A percentile compares a stretch with the other conserved stretches of the same genome.
phyloP scores from a whole-genome alignment of 257 asterid species.

The Vinca minor region DNA sequence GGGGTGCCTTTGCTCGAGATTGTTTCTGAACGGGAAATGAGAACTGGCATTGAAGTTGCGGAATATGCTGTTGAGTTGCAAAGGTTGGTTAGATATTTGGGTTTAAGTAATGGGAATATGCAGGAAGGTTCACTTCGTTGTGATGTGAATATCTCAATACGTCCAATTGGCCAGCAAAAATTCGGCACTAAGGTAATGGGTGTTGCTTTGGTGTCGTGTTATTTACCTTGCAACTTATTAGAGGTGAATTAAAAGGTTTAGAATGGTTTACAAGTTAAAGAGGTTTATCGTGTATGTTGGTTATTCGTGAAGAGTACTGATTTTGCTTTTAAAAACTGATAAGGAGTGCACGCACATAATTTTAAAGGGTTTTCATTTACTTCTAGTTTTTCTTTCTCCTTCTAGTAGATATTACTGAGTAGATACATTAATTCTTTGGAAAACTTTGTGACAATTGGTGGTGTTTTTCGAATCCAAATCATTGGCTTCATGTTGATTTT shows the following conservation, averaged over 20 bases:
- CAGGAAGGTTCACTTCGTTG: conserved; percentile 98
- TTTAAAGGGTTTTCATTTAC: background rate
- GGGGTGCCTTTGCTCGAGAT: conserved; percentile 98
- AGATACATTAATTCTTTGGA: too few relatives aligned
- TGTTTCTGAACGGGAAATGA: conserved; percentile 98
- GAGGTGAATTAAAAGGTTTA: background rate
- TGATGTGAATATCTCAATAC: conserved; percentile 90
- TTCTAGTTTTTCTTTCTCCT: background rate
- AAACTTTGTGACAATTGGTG: too few relatives aligned
- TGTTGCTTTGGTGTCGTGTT: background rate
- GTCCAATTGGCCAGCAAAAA: conserved; percentile 73
- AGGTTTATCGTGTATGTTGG: background rate
- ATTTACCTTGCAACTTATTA: background rate
- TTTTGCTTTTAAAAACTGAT: too few relatives aligned
- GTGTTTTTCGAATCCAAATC: too few relatives aligned
- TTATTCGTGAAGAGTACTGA: too few relatives aligned
- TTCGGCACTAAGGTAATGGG: conserved; percentile 82
- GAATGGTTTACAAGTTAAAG: background rate
- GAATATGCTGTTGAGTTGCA: conserved; percentile 95
- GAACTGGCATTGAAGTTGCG: conserved; percentile 93
- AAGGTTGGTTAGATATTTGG: conserved; percentile 90
- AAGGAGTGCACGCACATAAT: too few relatives aligned
- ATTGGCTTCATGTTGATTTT: too few relatives aligned
- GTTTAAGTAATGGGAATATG: conserved; percentile 93
- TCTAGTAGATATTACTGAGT: background rate